Percentiles rank a stretch among this genome's conserved stretches.
phyloP scores from a whole-genome alignment of 192 early-diverging fungal species.

The Jimgerdemannia flammicorona region DNA sequence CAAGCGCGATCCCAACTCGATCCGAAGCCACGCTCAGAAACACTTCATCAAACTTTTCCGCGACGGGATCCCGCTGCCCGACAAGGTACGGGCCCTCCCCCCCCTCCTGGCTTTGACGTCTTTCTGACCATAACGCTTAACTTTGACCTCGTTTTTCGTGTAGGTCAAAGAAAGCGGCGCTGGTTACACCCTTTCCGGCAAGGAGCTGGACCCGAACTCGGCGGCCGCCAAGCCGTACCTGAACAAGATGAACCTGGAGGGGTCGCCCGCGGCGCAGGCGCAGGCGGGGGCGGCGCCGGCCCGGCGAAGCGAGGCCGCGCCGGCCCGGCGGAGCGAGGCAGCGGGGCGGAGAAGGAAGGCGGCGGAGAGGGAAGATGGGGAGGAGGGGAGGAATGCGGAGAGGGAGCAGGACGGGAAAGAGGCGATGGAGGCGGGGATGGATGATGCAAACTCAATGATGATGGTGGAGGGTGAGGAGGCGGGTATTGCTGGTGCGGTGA shows the following conservation, averaged over 20 bases:
- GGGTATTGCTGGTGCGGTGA: not conserved
- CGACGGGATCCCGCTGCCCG: slow-evolving; percentile 77
- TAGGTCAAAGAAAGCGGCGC: slow-evolving; percentile 50
- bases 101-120: slow-evolving; percentile 59
- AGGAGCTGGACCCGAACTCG: slow-evolving; percentile 86
- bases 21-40: slow-evolving; percentile 89
- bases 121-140: slow-evolving; percentile 27
- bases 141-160: slow-evolving; percentile 2
- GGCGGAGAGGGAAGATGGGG: not conserved
- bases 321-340: not conserved
- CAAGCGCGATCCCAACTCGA: slow-evolving; percentile 79
- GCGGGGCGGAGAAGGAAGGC: not conserved
- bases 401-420: not conserved
- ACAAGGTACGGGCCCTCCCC: slow-evolving; percentile 58
- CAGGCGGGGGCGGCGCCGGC: no score
- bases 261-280: slow-evolving; percentile 14
- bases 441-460: slow-evolving; percentile 19
- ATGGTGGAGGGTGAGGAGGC: slow-evolving; percentile 5
- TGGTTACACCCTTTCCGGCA: slow-evolving; percentile 80
- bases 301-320: not conserved
- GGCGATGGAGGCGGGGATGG: slow-evolving; percentile 20
- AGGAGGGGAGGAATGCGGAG: not conserved
- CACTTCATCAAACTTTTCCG: slow-evolving; percentile 89
- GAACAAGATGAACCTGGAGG: slow-evolving; percentile 23
- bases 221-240: slow-evolving; percentile 82